These are phyloP conservation scores for Arctium minus DNA, from an alignment of 129 eudicot genomes.

Conservation along the genomic window DNA sequence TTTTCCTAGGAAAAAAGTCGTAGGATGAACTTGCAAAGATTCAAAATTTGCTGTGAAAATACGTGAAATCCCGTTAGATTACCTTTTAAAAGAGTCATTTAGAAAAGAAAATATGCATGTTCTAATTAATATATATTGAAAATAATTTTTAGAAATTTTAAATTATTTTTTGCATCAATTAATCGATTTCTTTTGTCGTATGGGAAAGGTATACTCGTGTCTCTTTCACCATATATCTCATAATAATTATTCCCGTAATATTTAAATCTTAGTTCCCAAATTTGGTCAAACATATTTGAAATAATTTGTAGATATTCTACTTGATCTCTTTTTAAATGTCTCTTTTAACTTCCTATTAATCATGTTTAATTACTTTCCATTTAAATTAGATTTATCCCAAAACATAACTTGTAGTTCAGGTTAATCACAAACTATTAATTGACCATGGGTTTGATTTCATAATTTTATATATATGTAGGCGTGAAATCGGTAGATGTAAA, in stretches of 20 bases:
- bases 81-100: not conserved
- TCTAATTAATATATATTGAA: no score
- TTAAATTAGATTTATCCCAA: not conserved
- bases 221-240: constrained; percentile 17
- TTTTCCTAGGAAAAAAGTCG: not conserved
- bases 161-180: constrained; percentile 4
- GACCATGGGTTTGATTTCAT: not conserved
- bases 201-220: constrained; percentile 7
- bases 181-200: constrained; percentile 5
- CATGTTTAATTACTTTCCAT: not conserved
- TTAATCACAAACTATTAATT: not conserved
- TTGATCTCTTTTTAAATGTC: not conserved
- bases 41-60: not conserved
- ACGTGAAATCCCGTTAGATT: not conserved
- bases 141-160: not conserved
- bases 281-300: not conserved
- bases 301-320: not conserved
- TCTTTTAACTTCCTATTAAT: not conserved
- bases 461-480: constrained; percentile 27
- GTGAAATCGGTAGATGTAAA: constrained; percentile 57
- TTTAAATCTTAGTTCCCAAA: constrained; percentile 5
- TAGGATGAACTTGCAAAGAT: not conserved
- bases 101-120: no score
- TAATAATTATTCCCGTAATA: constrained; percentile 2
- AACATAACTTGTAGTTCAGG: not conserved